Conservation (phyloP, 78 protist genomes). For the Polysphondylium violaceum region DNA sequence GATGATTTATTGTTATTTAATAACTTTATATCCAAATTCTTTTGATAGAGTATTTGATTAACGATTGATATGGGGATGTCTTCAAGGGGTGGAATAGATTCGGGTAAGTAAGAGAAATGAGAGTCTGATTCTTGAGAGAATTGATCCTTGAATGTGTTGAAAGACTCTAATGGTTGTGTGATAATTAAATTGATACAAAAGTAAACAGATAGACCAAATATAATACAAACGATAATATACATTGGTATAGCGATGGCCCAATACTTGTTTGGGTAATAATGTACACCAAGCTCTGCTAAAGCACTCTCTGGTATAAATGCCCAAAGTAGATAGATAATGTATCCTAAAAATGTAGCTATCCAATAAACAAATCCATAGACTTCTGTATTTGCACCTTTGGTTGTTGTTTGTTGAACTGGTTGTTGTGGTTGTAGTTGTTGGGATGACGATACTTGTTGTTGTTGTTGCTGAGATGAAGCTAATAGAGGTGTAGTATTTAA, state of each 20-base stretch:
- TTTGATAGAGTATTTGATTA: conserved; percentile 42
- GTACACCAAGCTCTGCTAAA: conserved; percentile 47
- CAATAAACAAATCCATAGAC: conserved; percentile 82
- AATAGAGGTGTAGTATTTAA: background rate
- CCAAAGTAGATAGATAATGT: conserved; percentile 61
- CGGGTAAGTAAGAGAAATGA: conserved; percentile 3
- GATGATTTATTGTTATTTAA: no score
- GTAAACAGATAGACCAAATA: conserved; percentile 46
- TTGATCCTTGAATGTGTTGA: conserved; percentile 57
- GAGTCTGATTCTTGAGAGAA: conserved; percentile 44
- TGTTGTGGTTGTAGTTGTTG: conserved; percentile 16
- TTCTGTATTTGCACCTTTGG: conserved; percentile 65
- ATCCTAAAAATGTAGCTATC: conserved; percentile 75
- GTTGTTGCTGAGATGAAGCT: conserved; percentile 19
- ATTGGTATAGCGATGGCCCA: conserved; percentile 80
- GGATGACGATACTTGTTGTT: background rate
- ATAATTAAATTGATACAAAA: conserved; percentile 65
- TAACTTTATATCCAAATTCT: background rate
- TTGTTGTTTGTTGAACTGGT: background rate
- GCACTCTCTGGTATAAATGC: conserved; percentile 72
- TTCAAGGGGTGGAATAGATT: conserved; percentile 70
- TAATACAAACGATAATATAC: conserved; percentile 43
- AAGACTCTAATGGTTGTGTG: conserved; percentile 65
- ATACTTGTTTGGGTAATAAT: conserved; percentile 69
- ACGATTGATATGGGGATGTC: conserved; percentile 44